A percentile compares a stretch with the other conserved stretches of the same genome.
Conservation (phyloP, 2,329 filamentous ascomycete species). For the Aspergillus arachidicola region DNA sequence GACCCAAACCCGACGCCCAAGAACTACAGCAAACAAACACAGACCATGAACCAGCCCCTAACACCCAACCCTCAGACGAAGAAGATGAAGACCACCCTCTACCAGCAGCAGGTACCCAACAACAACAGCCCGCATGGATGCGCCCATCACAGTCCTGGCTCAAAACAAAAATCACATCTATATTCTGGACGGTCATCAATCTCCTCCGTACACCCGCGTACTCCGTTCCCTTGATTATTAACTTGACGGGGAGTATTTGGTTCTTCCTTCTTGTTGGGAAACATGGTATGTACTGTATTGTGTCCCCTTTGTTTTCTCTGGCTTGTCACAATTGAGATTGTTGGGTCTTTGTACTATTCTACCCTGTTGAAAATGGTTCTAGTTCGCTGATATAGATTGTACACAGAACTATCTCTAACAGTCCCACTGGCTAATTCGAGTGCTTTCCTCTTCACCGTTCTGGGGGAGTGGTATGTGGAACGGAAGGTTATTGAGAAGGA, state of each 20-base stretch:
- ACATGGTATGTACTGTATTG: slow-evolving; percentile 66
- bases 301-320: neutral
- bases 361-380: too few species aligned
- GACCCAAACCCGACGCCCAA: neutral
- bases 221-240: slow-evolving; percentile 79
- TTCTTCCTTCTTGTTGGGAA: slow-evolving; percentile 93
- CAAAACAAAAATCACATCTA: slow-evolving; percentile 62
- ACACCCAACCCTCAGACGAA: neutral
- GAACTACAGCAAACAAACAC: slow-evolving; percentile 6
- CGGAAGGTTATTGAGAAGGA: slow-evolving; percentile 85
- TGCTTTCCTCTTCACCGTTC: slow-evolving; percentile 92
- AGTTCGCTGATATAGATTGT: neutral
- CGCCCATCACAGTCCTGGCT: slow-evolving; percentile 48
- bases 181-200: slow-evolving; percentile 76
- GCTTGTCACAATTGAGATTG: neutral
- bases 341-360: too few species aligned
- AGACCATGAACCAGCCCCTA: neutral
- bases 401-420: slow-evolving; percentile 80
- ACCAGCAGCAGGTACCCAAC: neutral
- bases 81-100: slow-evolving; percentile 7
- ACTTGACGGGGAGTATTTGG: slow-evolving; percentile 92
- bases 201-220: slow-evolving; percentile 80
- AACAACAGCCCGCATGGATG: slow-evolving; percentile 22
- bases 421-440: slow-evolving; percentile 94
- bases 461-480: slow-evolving; percentile 95